Evolutionary conservation across 73 alveolate species (phyloP).

Genomic region (Diophrys appendiculata): DNA sequence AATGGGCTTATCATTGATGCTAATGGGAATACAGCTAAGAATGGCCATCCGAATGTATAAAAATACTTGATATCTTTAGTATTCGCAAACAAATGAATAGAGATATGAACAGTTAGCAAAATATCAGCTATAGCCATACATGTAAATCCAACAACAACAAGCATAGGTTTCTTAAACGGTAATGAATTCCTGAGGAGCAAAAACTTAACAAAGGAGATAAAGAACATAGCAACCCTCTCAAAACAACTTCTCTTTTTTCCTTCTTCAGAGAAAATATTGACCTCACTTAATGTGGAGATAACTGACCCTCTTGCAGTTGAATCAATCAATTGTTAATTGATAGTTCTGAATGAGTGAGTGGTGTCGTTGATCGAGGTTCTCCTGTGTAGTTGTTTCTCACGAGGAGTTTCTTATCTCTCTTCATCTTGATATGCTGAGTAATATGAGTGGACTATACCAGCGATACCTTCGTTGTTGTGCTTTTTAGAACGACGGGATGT

Average conservation of each 20-base stretch:
- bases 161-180: constrained; percentile 16
- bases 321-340: no score
- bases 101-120: constrained; percentile 15
- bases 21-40: constrained; percentile 1
- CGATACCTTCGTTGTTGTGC: constrained; percentile 4
- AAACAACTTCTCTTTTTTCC: constrained; percentile 20
- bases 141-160: no score
- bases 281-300: background rate
- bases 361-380: no score
- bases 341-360: no score
- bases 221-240: constrained; percentile 1
- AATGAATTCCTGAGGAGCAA: background rate
- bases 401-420: background rate
- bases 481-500: no score
- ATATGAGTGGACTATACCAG: background rate
- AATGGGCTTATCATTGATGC: constrained; percentile 2
- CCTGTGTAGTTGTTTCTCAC: no score
- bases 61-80: background rate
- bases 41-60: background rate
- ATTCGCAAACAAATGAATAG: background rate
- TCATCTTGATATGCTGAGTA: background rate
- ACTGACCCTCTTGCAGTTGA: constrained; percentile 17
- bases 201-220: background rate
- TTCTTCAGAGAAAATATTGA: constrained; percentile 6
- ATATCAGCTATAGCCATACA: background rate